phyloP scores from a whole-genome alignment of 1,139 yeast species.

The Geotrichum carabidarum region DNA sequence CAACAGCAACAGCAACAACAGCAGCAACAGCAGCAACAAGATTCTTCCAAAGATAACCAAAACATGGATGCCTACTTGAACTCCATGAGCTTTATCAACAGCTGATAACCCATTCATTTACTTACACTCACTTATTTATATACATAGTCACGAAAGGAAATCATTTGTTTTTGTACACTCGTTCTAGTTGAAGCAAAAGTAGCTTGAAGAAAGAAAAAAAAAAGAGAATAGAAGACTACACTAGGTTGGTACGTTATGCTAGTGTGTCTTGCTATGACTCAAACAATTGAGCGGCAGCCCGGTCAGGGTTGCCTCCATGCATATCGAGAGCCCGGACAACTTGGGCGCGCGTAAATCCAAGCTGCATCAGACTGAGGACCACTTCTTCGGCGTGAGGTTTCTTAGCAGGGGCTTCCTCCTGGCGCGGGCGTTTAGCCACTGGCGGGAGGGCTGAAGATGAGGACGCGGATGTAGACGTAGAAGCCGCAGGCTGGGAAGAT shows the following conservation, averaged over 20 bases:
- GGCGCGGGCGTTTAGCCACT: slow-evolving; percentile 26
- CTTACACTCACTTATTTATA: not conserved
- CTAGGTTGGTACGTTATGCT: not conserved
- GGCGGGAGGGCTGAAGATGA: slow-evolving; percentile 20
- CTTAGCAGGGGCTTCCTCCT: slow-evolving; percentile 24
- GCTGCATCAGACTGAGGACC: slow-evolving; percentile 51
- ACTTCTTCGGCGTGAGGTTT: slow-evolving; percentile 43
- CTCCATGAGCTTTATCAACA: slow-evolving; percentile 17
- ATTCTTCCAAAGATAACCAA: slow-evolving; percentile 11
- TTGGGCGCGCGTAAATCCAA: slow-evolving; percentile 67
- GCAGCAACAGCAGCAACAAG: slow-evolving; percentile 23
- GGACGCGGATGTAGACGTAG: slow-evolving; percentile 5
- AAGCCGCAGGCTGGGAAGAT: not conserved
- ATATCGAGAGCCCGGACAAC: slow-evolving; percentile 61
- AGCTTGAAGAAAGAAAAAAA: too few relatives aligned
- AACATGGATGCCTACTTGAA: slow-evolving; percentile 14
- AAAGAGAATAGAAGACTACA: too few relatives aligned
- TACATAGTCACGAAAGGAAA: not conserved
- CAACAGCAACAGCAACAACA: slow-evolving; percentile 26
- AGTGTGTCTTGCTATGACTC: slow-evolving; percentile 27
- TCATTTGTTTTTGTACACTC: too few relatives aligned
- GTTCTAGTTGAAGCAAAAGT: too few relatives aligned
- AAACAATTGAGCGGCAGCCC: slow-evolving; percentile 77
- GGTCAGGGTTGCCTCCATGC: slow-evolving; percentile 71
- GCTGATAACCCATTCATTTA: not conserved